Evolutionary conservation across 1,284 basidiomycete species (phyloP), one percentile per base, ranked within the genome.

Genomic region (Chalciporus sp.): DNA sequence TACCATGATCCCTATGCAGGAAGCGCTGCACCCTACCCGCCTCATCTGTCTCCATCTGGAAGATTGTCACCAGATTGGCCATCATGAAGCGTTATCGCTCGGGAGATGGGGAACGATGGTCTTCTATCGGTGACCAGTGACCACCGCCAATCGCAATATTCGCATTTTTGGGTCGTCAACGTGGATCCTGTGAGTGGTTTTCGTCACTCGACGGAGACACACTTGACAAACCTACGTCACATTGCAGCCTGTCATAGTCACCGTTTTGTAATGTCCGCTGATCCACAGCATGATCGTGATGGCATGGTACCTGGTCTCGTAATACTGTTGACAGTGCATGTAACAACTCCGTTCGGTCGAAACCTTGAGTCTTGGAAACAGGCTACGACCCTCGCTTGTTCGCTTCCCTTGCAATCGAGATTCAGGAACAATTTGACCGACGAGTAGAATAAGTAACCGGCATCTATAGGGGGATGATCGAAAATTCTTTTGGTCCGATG

Each of bases 31-130:
- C 46, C 75, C 74, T 26, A 72, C 67, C 19, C 64, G 64, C 45
- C 73, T 79, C 46, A 60, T 65, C 47, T 77, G 73, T 49, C 55
- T 80, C 28, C 72, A 76, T 45, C 62, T 80, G 20, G 69, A 72
- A 42, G 63, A 72, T 42, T 72, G 68, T 26, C 65, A 69, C 4
- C 59, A 68, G 53, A 71, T 80, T 49, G 60, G 62, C 37, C 55
- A 68, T 55, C 69, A 70, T 40, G 71, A 77, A 42, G 74, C 73
- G 3, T 40, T 68, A 14, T 66, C 68, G 27, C 56, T 82, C 52
- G 69, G 67, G 51, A 67, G 68, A 53, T 62, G 69, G 61, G 73
- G 71, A 29, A 59, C 61, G 26, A 61, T 70, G 27, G 69, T 74
- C 19, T 69, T 59, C 52, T 63, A 59, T 14, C 8, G 29, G 8